These are phyloP conservation scores for Brachypodium distachyon DNA, from an alignment of 202 grass and related monocot species.

Conservation along the genomic window DNA sequence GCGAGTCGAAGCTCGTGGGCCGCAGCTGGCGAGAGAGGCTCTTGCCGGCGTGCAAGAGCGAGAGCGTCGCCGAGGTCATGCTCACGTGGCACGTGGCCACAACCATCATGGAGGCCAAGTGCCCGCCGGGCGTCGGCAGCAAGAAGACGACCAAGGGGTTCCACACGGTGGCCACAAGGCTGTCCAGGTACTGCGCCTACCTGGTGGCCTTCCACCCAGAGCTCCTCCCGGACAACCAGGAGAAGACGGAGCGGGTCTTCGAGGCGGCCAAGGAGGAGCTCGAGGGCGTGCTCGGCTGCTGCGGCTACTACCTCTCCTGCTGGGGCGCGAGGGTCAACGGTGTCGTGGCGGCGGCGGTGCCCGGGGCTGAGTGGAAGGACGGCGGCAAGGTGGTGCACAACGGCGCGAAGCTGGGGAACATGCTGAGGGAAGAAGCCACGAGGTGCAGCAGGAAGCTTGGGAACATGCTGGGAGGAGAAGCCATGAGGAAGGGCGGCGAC, in stretches of 20 bases:
- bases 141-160: no score
- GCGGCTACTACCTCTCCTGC: not conserved
- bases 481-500: no score
- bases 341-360: no score
- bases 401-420: not conserved
- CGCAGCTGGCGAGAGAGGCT: not conserved
- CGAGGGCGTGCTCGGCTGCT: not conserved
- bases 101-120: not conserved
- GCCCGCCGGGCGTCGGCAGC: not conserved
- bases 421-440: not conserved
- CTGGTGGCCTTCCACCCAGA: not conserved
- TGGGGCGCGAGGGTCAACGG: no score
- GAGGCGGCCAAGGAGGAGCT: not conserved
- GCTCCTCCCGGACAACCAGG: not conserved
- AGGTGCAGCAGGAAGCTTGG: no score
- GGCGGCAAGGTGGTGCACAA: not conserved
- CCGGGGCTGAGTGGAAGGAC: no score
- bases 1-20: not conserved
- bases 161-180: not conserved
- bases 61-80: constrained; percentile 5
- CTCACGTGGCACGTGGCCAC: constrained; percentile 35
- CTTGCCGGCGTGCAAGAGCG: not conserved
- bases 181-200: constrained; percentile 1
- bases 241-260: not conserved
- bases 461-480: no score